phyloP scores from a whole-genome alignment of 495 filamentous ascomycete genomes.

The Collariella sp. region DNA sequence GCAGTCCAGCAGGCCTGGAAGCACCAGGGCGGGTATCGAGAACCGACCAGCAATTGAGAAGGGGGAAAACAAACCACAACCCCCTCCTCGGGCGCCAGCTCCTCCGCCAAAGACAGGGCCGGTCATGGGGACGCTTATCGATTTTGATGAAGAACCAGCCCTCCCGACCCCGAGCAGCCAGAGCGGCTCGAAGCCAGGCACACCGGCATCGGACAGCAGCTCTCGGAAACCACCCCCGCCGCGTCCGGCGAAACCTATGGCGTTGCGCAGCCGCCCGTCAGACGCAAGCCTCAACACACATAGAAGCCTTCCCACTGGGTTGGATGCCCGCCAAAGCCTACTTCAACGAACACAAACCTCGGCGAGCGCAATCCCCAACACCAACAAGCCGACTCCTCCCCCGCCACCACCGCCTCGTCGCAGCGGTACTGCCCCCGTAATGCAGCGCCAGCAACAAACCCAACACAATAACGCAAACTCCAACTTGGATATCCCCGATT shows the following conservation, averaged over 20 bases:
- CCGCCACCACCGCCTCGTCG: slow-evolving; percentile 39
- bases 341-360: slow-evolving; percentile 4
- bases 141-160: slow-evolving; percentile 46
- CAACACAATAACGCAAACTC: slow-evolving; percentile 6
- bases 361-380: slow-evolving; percentile 1
- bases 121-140: slow-evolving; percentile 52
- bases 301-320: neutral
- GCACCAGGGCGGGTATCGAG: slow-evolving; percentile 10
- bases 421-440: slow-evolving; percentile 25
- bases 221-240: slow-evolving; percentile 43
- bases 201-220: slow-evolving; percentile 36
- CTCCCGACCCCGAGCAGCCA: slow-evolving; percentile 21
- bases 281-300: slow-evolving; percentile 12
- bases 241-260: slow-evolving; percentile 58
- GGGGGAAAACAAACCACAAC: slow-evolving; percentile 18
- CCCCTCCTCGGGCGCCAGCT: slow-evolving; percentile 30
- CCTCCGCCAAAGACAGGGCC: slow-evolving; percentile 27
- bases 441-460: neutral
- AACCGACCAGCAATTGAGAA: slow-evolving; percentile 19
- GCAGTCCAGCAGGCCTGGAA: slow-evolving; percentile 19
- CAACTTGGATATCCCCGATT: slow-evolving; percentile 20
- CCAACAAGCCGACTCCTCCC: slow-evolving; percentile 16
- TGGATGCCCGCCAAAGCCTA: neutral
- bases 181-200: neutral
- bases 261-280: slow-evolving; percentile 43